Conservation (phyloP, 2,329 filamentous ascomycete species). For the Leptographium wingfieldii region DNA sequence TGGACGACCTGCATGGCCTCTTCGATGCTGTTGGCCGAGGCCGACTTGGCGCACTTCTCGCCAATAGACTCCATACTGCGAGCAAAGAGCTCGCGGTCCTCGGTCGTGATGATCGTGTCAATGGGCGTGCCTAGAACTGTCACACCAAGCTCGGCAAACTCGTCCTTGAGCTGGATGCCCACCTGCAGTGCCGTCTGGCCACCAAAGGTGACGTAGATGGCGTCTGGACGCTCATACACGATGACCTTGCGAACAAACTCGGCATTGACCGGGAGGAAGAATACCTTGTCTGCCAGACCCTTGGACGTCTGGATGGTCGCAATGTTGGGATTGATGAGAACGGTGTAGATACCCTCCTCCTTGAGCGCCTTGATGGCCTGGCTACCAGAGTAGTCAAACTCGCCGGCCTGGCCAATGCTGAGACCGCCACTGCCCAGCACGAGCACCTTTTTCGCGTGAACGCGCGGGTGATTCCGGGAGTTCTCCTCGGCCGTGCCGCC, state of each 20-base stretch:
- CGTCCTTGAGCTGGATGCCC: constrained; percentile 93
- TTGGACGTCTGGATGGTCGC: constrained; percentile 98
- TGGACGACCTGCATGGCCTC: constrained; percentile 84
- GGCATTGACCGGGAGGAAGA: constrained; percentile 92
- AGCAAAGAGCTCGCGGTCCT: constrained; percentile 94
- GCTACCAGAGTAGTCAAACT: constrained; percentile 97
- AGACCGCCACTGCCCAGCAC: constrained; percentile 90
- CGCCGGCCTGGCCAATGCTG: constrained; percentile 93
- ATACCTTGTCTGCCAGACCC: constrained; percentile 94
- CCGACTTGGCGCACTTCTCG: constrained; percentile 96
- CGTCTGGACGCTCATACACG: constrained; percentile 83
- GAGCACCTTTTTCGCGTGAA: constrained; percentile 86
- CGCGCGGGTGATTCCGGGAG: constrained; percentile 58
- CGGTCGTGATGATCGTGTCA: constrained; percentile 95
- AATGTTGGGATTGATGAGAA: constrained; percentile 98
- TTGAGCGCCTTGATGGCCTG: constrained; percentile 98
- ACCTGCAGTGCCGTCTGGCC: constrained; percentile 95
- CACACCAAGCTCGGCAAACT: constrained; percentile 85
- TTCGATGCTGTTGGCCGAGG: constrained; percentile 75
- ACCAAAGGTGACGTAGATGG: constrained; percentile 95
- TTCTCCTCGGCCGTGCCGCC: constrained; percentile 75
- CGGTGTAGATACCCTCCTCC: constrained; percentile 94
- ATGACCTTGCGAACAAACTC: constrained; percentile 98
- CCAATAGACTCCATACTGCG: constrained; percentile 97
- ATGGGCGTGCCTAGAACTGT: constrained; percentile 94